phyloP scores from a whole-genome alignment of 768 basidiomycete species.

The Coprinellus micaceus region DNA sequence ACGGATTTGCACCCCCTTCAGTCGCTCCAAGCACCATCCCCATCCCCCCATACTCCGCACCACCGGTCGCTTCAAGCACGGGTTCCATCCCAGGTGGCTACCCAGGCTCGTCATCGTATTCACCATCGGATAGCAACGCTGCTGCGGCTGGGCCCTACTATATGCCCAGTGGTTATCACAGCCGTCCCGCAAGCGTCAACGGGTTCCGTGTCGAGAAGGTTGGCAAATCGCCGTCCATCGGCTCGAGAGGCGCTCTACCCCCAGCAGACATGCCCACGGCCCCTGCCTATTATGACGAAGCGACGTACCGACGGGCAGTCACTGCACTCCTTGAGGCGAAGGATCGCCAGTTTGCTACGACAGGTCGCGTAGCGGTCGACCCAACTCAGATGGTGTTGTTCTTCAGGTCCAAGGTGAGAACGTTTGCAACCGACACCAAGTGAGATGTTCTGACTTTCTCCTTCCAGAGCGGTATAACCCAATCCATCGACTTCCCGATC shows the following conservation, averaged over 20 bases:
- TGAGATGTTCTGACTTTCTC: neutral
- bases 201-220: slow-evolving; percentile 69
- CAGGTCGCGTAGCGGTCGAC: slow-evolving; percentile 69
- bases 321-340: slow-evolving; percentile 55
- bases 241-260: slow-evolving; percentile 28
- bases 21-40: neutral
- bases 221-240: slow-evolving; percentile 28
- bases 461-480: slow-evolving; percentile 69
- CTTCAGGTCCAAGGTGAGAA: slow-evolving; percentile 71
- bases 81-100: neutral
- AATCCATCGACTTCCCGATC: slow-evolving; percentile 79
- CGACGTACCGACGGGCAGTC: slow-evolving; percentile 52
- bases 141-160: neutral
- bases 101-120: neutral
- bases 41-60: neutral
- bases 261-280: slow-evolving; percentile 26
- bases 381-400: slow-evolving; percentile 65
- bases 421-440: too few relatives aligned
- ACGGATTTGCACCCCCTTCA: slow-evolving; percentile 15
- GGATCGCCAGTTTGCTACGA: slow-evolving; percentile 58
- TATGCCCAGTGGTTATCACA: slow-evolving; percentile 14
- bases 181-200: slow-evolving; percentile 39
- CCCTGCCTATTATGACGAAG: slow-evolving; percentile 41
- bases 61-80: neutral
- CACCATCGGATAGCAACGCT: neutral